Evolutionary conservation across 106 monocot species (phyloP).

Genomic region (Xerophyta viscosa): DNA sequence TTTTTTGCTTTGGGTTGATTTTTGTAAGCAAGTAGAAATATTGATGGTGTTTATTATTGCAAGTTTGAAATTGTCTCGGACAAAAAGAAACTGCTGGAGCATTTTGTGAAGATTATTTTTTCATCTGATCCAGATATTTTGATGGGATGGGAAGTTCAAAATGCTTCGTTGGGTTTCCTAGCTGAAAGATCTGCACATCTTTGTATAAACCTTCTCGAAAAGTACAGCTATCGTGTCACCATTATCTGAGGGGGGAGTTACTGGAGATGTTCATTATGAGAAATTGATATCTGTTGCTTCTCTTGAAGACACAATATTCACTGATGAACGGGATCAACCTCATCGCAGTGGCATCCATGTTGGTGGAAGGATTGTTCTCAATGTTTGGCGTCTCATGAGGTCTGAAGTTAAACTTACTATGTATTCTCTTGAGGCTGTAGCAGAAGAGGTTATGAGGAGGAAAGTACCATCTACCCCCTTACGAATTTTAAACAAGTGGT

Average conservation of each 20-base stretch:
- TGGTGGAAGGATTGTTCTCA: slow-evolving; percentile 93
- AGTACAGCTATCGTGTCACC: slow-evolving; percentile 14
- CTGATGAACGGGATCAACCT: slow-evolving; percentile 72
- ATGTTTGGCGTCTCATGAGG: slow-evolving; percentile 91
- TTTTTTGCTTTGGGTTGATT: not conserved
- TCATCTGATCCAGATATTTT: slow-evolving; percentile 84
- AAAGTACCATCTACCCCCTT: slow-evolving; percentile 71
- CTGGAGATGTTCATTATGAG: slow-evolving; percentile 9
- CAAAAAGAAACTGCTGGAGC: slow-evolving; percentile 48
- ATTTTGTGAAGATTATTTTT: slow-evolving; percentile 49
- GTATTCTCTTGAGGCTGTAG: slow-evolving; percentile 82
- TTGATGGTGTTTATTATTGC: slow-evolving; percentile 47
- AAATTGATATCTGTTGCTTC: slow-evolving; percentile 18
- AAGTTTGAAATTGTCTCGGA: slow-evolving; percentile 36
- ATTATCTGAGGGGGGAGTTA: slow-evolving; percentile 8
- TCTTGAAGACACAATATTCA: slow-evolving; percentile 32
- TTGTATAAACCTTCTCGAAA: slow-evolving; percentile 51
- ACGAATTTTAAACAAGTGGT: slow-evolving; percentile 67
- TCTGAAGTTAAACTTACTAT: slow-evolving; percentile 79
- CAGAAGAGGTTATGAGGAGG: slow-evolving; percentile 71
- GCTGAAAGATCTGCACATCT: slow-evolving; percentile 80
- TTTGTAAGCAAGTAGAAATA: slow-evolving; percentile 31
- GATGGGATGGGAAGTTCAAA: slow-evolving; percentile 94
- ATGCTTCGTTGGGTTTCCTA: slow-evolving; percentile 74
- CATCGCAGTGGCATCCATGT: slow-evolving; percentile 97